These are phyloP conservation scores for Coniochaeta ligniaria DNA, from an alignment of 2,329 filamentous ascomycete genomes.

Conservation along the genomic window DNA sequence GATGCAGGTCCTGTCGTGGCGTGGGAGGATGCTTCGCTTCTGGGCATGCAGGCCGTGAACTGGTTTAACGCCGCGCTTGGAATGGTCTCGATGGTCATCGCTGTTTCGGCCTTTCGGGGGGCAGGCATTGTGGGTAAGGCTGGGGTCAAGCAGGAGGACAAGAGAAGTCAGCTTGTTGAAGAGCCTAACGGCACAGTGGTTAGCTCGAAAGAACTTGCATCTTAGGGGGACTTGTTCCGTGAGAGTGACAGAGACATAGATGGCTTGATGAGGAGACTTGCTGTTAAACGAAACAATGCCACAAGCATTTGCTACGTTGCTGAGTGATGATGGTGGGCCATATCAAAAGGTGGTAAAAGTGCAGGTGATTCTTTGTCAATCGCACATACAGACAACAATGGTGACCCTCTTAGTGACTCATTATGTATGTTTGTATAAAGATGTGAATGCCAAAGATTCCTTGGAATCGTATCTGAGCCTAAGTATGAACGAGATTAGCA, in stretches of 20 bases:
- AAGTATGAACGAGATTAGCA: too few relatives aligned
- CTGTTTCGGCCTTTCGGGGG: conserved; percentile 40
- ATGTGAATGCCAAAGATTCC: too few relatives aligned
- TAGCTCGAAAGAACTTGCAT: background rate
- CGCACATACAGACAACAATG: too few relatives aligned
- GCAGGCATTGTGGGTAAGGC: conserved; percentile 44
- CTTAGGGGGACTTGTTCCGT: background rate
- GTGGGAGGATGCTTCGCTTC: conserved; percentile 39
- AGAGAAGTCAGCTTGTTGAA: background rate
- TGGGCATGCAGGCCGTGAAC: conserved; percentile 39
- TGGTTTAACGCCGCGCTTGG: conserved; percentile 47
- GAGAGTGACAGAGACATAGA: background rate
- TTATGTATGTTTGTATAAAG: too few relatives aligned
- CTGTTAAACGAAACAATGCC: background rate
- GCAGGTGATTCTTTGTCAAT: too few relatives aligned
- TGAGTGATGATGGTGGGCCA: too few relatives aligned
- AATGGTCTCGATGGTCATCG: conserved; percentile 32
- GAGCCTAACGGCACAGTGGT: background rate
- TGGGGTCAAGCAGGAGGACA: conserved; percentile 5
- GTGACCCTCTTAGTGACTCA: too few relatives aligned
- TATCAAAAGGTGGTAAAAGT: too few relatives aligned
- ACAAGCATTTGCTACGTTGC: background rate
- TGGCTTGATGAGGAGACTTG: background rate
- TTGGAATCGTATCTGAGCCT: too few relatives aligned
- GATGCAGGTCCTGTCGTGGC: conserved; percentile 30